These are phyloP conservation scores for Platanthera guangdongensis DNA, from an alignment of 106 monocot species.

Conservation along the genomic window DNA sequence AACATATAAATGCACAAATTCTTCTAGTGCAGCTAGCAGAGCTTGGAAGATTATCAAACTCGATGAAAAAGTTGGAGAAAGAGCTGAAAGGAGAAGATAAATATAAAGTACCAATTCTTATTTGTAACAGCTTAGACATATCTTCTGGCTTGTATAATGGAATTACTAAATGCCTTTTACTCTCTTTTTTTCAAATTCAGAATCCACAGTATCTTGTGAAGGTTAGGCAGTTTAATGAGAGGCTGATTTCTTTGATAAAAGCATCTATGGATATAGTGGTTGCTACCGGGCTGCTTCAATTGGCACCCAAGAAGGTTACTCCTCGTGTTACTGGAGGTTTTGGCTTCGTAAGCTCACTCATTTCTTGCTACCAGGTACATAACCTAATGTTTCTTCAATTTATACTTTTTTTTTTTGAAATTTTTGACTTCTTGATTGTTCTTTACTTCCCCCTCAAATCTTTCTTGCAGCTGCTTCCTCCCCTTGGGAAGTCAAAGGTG, in stretches of 20 bases:
- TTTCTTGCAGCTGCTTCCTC: conserved; percentile 70
- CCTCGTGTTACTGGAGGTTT: conserved; percentile 80
- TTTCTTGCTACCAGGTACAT: conserved; percentile 90
- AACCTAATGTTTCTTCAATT: not conserved
- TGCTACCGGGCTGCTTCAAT: conserved; percentile 77
- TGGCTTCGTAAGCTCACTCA: conserved; percentile 76
- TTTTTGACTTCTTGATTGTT: not conserved
- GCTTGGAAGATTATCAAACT: conserved; percentile 51
- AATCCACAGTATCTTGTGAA: conserved; percentile 59
- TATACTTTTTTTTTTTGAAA: too few relatives aligned
- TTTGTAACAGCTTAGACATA: not conserved
- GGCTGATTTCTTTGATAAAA: conserved; percentile 64
- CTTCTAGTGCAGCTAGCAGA: conserved; percentile 49
- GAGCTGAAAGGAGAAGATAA: conserved; percentile 55
- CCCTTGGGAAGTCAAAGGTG: conserved; percentile 47
- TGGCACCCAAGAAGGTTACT: conserved; percentile 77
- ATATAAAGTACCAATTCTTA: conserved; percentile 31
- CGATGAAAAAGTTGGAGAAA: conserved; percentile 79
- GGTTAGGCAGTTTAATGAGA: conserved; percentile 66
- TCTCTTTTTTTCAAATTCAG: conserved; percentile 16
- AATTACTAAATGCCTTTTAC: not conserved
- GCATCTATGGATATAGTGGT: conserved; percentile 79
- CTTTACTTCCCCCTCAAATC: not conserved
- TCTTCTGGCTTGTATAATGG: not conserved
- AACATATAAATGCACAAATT: not conserved